Evolutionary conservation across 345 rosid genomes (phyloP), one percentile per base, ranked within the genome.

Genomic region (Ailanthus altissimus): DNA sequence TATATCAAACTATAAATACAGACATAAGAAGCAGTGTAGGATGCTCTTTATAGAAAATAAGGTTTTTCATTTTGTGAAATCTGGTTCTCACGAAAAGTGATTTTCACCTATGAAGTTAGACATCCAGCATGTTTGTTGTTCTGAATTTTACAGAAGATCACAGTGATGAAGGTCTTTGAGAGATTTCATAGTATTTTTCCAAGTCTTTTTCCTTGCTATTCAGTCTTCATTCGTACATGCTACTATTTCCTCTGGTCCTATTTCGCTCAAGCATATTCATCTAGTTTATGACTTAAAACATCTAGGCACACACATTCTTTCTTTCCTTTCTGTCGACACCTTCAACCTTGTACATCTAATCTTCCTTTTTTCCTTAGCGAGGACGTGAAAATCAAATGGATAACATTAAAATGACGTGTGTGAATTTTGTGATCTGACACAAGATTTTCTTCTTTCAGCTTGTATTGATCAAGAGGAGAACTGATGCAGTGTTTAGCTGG

Each of bases 381-480:
- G 42, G 6, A 43, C 0, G 13, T 21, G 51, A 43, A 12, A 43
- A 66, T 10, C 28, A 42, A 62, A 61, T 0, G 16, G 65, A 60
- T 11, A 13, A 9, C 42, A 59, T 25, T 5, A n/a, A 59, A 26
- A 45, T 6, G 5, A 54, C 28, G 21, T 0, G 5, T 12, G 36
- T 61, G 43, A 5, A 61, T 32, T 43, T 47, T 1, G 20, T 23
- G 6, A 63, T 73, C 45, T 81, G 65, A 79, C 61, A 6, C 20
- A 13, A n/a, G 14, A 13, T 0, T 74, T 50, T 58, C 6, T 40
- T 61, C 60, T 83, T 77, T 78, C 84, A 87, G 90, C 82, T 40
- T 84, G 86, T 54, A 67, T 69, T 54, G 86, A 77, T 75, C 49
- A 75, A 75, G 87, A 73, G 26, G 75, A 53, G 26, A 80, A 28